phyloP scores from a whole-genome alignment of 2,329 filamentous ascomycete species.

The Lecanicillium sp. region DNA sequence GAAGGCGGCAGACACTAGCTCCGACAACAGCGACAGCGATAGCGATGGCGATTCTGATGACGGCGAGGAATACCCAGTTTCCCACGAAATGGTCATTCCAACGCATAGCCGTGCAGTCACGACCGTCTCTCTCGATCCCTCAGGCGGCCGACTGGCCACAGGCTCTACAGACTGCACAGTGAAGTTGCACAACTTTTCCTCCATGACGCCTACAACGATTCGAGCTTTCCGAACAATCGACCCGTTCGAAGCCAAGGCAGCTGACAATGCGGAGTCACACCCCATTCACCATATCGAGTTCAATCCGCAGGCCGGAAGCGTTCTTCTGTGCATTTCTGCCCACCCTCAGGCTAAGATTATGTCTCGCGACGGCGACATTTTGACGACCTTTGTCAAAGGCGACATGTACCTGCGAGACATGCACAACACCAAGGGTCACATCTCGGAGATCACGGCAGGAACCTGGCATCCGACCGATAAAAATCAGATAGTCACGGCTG shows the following conservation, averaged over 20 bases:
- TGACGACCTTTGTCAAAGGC: conserved; percentile 89
- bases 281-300: conserved; percentile 83
- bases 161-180: conserved; percentile 86
- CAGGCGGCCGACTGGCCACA: conserved; percentile 80
- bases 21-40: conserved; percentile 36
- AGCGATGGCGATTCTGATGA: conserved; percentile 59
- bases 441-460: conserved; percentile 83
- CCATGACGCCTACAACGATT: conserved; percentile 91
- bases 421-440: conserved; percentile 95
- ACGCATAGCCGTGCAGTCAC: conserved; percentile 88
- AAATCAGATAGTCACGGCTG: conserved; percentile 82
- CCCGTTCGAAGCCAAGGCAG: conserved; percentile 67
- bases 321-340: conserved; percentile 81
- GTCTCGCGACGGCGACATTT: conserved; percentile 76
- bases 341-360: conserved; percentile 87
- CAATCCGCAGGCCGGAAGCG: conserved; percentile 71
- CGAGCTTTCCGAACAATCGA: conserved; percentile 91
- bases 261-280: conserved; percentile 72
- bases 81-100: conserved; percentile 87
- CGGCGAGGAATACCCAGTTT: conserved; percentile 83
- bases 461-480: conserved; percentile 86
- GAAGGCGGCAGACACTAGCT: conserved; percentile 38
- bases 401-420: conserved; percentile 98
- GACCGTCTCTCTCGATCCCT: conserved; percentile 74
- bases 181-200: conserved; percentile 91